These are phyloP conservation scores for Trichoderma virens DNA, from an alignment of 495 filamentous ascomycete species.

Conservation along the genomic window DNA sequence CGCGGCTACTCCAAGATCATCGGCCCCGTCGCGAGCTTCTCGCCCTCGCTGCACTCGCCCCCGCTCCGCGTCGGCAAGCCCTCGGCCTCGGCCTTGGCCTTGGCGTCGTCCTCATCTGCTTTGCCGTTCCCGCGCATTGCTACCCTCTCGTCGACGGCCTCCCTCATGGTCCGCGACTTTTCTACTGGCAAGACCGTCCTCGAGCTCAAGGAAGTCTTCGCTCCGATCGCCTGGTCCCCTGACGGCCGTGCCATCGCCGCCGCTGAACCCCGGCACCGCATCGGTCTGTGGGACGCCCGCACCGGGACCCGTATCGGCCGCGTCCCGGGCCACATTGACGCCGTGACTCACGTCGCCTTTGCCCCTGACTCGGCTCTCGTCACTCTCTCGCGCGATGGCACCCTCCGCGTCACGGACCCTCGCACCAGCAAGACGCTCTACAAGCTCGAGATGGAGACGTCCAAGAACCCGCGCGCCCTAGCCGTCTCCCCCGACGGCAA, in stretches of 20 bases:
- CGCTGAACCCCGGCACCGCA: background rate
- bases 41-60: background rate
- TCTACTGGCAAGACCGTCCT: background rate
- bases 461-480: slow-evolving; percentile 15
- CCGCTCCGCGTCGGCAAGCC: background rate
- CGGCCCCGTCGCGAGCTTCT: background rate
- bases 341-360: slow-evolving; percentile 21
- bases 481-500: slow-evolving; percentile 19
- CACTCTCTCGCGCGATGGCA: slow-evolving; percentile 20
- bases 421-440: slow-evolving; percentile 17
- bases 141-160: background rate
- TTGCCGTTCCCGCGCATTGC: background rate
- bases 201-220: slow-evolving; percentile 9
- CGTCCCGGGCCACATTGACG: slow-evolving; percentile 14
- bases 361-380: slow-evolving; percentile 16
- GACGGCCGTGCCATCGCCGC: slow-evolving; percentile 11
- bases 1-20: slow-evolving; percentile 1
- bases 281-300: background rate
- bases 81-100: background rate
- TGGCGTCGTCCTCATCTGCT: background rate
- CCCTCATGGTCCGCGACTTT: slow-evolving; percentile 2
- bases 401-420: slow-evolving; percentile 18
- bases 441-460: slow-evolving; percentile 17
- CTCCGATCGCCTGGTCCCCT: slow-evolving; percentile 8
- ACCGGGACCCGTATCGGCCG: background rate